Base-by-base conservation (phyloP, 768 basidiomycete genomes). In the Xanthoconium purpureum region DNA sequence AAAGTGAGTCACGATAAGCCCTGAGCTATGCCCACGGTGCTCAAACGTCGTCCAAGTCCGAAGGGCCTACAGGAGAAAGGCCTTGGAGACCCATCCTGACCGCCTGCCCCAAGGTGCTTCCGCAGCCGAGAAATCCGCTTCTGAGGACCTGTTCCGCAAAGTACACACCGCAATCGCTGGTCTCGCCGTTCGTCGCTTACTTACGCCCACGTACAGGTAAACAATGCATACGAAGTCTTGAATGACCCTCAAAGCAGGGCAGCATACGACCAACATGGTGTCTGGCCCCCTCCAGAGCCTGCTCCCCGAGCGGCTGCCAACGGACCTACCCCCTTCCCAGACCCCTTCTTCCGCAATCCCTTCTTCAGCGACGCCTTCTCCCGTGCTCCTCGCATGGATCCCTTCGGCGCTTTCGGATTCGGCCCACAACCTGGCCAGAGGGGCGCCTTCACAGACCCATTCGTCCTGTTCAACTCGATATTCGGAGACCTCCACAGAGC, bases 211-310 rank as follows among this genome's bases (percentile, higher is more conserved):
- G 42, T n/a, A 20, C 52, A 90, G 85, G 80, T 90, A 44, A 88
- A 85, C 62, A 86, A 89, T 58, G 88, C 89, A 30, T 91, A 90
- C 63, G 89, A 91, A 66, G 80, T 92, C 3, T 71, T 92, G 52
- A 83, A 67, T 49, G 83, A 92, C 63, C 63, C 79, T 2, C 71
- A 79, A 50, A 90, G 80, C 55, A 82, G 88, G 49, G 77, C 73
- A 63, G 79, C 79, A 11, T 91, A 90, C 67, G 90, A 92, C 64
- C 67, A 70, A n/a, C 73, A 85, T 59, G 88, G 89, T 37, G 76
- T 84, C 47, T 91, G 87, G 85, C 90, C 90, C 12, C 87, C 87
- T 10, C 85, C 85, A n/a, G 44, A 54, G 18, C 47, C 66, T 15
- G 15, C 55, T 8, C 52, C 62, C 9, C 63, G 59, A 30, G 38